Percentiles rank a stretch among this genome's conserved stretches.
Evolutionary conservation across 2,329 filamentous ascomycete genomes (phyloP).

Genomic region (Alternaria gansuensis): DNA sequence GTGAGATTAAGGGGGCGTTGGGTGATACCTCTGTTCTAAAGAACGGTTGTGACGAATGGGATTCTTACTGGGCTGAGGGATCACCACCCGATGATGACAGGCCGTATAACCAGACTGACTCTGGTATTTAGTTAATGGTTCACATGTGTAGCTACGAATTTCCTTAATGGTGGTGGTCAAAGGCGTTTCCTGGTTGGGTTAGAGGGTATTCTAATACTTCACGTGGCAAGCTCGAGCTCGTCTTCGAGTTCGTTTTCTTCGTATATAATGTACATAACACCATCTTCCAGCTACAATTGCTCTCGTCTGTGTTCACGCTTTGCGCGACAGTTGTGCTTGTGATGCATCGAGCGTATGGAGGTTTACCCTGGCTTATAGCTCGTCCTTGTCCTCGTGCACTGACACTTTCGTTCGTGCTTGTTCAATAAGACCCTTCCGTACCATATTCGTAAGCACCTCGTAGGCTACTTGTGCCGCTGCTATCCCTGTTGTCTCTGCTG

Average conservation of each 20-base stretch:
- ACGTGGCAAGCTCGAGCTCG: neutral
- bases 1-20: constrained; percentile 35
- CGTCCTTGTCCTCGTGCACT: constrained; percentile 36
- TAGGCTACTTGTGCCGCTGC: constrained; percentile 85
- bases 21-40: constrained; percentile 35
- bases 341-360: neutral
- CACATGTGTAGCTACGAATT: neutral
- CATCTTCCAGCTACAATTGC: neutral
- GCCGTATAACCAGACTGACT: constrained; percentile 48
- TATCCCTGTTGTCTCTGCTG: constrained; percentile 80
- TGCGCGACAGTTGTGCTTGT: neutral
- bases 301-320: neutral
- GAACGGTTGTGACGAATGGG: constrained; percentile 46
- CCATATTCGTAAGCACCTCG: constrained; percentile 82
- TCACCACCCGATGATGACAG: constrained; percentile 21
- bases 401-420: constrained; percentile 41
- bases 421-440: constrained; percentile 64
- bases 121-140: constrained; percentile 33
- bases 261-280: neutral
- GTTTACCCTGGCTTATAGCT: constrained; percentile 29
- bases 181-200: neutral
- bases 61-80: constrained; percentile 43
- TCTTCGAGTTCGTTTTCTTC: neutral
- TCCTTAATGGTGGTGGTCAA: neutral
- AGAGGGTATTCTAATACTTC: neutral